Evolutionary conservation across 768 basidiomycete species (phyloP).

Genomic region (Suillus fuscotomentosus): DNA sequence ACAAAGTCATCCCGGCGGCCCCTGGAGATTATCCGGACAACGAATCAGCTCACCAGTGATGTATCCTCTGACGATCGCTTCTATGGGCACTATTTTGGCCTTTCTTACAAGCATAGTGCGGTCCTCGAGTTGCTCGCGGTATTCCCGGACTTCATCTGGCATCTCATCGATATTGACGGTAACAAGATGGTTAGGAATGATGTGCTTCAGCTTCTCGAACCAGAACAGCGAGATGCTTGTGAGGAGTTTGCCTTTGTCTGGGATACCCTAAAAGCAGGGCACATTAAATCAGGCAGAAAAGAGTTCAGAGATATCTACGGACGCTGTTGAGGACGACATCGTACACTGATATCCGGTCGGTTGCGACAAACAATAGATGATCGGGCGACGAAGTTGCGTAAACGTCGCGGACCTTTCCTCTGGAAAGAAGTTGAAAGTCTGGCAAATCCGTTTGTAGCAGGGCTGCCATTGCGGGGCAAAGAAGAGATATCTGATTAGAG

Average conservation of each 20-base stretch:
- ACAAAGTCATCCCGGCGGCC: background rate
- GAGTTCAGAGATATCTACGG: conserved; percentile 30
- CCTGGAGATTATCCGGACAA: background rate
- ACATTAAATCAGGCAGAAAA: conserved; percentile 4
- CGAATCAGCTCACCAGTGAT: conserved; percentile 68
- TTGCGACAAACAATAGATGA: conserved; percentile 87
- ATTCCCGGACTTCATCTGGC: conserved; percentile 77
- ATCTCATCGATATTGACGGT: conserved; percentile 76
- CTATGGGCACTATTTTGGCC: conserved; percentile 86
- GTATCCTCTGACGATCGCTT: conserved; percentile 96
- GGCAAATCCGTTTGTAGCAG: conserved; percentile 59
- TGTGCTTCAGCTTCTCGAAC: conserved; percentile 78
- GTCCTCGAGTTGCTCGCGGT: conserved; percentile 71
- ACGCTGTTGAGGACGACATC: conserved; percentile 95
- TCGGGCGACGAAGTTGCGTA: conserved; percentile 72
- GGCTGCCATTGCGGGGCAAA: conserved; percentile 28
- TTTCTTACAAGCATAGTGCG: conserved; percentile 90
- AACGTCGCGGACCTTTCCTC: conserved; percentile 96
- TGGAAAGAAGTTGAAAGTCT: conserved; percentile 68
- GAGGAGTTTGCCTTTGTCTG: conserved; percentile 87
- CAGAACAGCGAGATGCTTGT: conserved; percentile 93
- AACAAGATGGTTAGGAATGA: conserved; percentile 90
- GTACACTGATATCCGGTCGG: conserved; percentile 95
- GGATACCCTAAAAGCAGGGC: conserved; percentile 69
- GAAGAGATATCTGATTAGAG: background rate